Percentiles rank a stretch among this genome's conserved stretches.
phyloP scores from a whole-genome alignment of 2,329 filamentous ascomycete genomes.

The Orbilia oligospora region DNA sequence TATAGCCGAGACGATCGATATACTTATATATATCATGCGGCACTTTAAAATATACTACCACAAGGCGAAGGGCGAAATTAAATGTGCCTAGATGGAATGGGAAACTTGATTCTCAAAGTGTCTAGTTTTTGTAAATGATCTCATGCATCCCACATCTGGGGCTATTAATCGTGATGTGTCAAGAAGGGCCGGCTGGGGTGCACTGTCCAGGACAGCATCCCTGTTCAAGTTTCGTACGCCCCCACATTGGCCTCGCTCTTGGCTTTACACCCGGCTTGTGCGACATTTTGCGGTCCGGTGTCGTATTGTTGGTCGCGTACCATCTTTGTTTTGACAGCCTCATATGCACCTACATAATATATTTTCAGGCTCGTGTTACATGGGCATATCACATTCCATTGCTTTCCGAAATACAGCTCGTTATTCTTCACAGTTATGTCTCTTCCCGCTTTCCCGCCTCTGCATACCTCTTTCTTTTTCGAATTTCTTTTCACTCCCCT shows the following conservation, averaged over 20 bases:
- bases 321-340: conserved; percentile 45
- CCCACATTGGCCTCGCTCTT: conserved; percentile 39
- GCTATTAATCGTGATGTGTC: neutral
- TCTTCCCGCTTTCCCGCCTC: conserved; percentile 25
- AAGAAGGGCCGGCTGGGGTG: neutral
- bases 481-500: conserved; percentile 13
- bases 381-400: conserved; percentile 20
- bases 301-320: conserved; percentile 45
- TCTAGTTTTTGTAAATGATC: neutral
- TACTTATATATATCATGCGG: too few relatives aligned
- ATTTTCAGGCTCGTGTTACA: conserved; percentile 42
- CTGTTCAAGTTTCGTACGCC: conserved; percentile 36
- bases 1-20: too few relatives aligned
- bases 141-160: neutral
- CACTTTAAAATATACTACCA: neutral
- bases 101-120: neutral
- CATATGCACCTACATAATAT: conserved; percentile 21
- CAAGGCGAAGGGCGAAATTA: too few relatives aligned
- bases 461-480: conserved; percentile 19
- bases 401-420: conserved; percentile 11
- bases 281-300: conserved; percentile 22
- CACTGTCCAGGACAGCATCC: conserved; percentile 31
- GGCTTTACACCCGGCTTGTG: conserved; percentile 25
- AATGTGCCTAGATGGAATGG: too few relatives aligned
- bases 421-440: neutral